Conservation (phyloP, 202 grass and related monocot species). For the Hordeum pubiflorum region DNA sequence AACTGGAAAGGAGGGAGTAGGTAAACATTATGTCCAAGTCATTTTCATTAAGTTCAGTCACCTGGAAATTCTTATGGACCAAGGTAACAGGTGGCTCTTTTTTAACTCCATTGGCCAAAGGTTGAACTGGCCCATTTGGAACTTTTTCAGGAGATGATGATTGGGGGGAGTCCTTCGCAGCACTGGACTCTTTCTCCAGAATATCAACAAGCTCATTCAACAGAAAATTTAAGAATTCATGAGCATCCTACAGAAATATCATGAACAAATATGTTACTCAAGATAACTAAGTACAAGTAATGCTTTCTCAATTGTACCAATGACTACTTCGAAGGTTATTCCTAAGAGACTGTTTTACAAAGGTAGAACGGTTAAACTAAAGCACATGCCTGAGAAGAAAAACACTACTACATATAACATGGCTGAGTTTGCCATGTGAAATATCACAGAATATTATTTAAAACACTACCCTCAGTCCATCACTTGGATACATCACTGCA, state of each 20-base stretch:
- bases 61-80: constrained; percentile 97
- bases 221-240: constrained; percentile 94
- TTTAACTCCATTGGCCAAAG: constrained; percentile 62
- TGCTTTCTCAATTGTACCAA: neutral
- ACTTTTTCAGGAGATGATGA: constrained; percentile 55
- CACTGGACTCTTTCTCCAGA: constrained; percentile 71
- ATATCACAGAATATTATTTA: neutral
- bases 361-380: constrained; percentile 3
- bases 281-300: neutral
- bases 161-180: constrained; percentile 45
- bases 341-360: neutral
- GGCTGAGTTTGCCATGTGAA: neutral
- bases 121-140: constrained; percentile 53
- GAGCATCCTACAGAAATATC: constrained; percentile 68
- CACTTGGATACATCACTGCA: constrained; percentile 8
- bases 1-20: neutral
- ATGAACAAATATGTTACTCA: constrained; percentile 17
- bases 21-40: neutral
- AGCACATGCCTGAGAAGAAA: neutral
- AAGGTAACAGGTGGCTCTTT: constrained; percentile 78
- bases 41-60: constrained; percentile 21
- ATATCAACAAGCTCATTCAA: constrained; percentile 98
- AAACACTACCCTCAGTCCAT: neutral
- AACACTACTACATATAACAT: constrained; percentile 4
- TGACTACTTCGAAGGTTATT: neutral